Conservation (phyloP, 1,284 basidiomycete genomes). For the Tilletiopsis washingtonensis region DNA sequence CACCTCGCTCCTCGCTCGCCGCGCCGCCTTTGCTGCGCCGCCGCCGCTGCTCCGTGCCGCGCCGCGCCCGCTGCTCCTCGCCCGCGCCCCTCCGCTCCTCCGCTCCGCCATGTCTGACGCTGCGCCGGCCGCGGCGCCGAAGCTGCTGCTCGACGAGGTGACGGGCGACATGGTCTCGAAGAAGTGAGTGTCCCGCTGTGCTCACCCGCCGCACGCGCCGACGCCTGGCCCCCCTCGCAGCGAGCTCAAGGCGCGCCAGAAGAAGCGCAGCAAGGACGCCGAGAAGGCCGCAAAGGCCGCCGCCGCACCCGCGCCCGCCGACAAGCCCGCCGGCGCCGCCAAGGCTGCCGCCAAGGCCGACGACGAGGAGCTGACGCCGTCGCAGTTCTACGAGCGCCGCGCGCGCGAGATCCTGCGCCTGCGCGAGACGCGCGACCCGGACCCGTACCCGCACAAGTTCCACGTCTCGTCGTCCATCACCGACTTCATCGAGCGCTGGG, state of each 20-base stretch:
- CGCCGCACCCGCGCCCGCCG: slow-evolving; percentile 14
- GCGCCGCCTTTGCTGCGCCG: too few species aligned
- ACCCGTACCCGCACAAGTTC: slow-evolving; percentile 99
- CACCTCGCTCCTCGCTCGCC: too few species aligned
- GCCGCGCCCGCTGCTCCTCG: too few species aligned
- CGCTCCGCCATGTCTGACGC: too few species aligned
- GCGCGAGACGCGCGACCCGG: slow-evolving; percentile 67
- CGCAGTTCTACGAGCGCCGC: slow-evolving; percentile 93
- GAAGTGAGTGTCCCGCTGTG: slow-evolving; percentile 15
- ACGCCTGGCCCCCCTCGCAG: slow-evolving; percentile 1
- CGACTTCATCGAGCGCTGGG: slow-evolving; percentile 69
- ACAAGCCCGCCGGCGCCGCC: slow-evolving; percentile 6
- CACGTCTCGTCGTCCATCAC: slow-evolving; percentile 73
- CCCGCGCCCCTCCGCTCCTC: too few species aligned
- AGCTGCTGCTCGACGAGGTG: slow-evolving; percentile 40
- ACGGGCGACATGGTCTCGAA: slow-evolving; percentile 47
- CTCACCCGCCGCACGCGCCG: not conserved
- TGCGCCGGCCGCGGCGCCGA: slow-evolving; percentile 10
- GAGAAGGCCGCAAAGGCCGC: slow-evolving; percentile 66
- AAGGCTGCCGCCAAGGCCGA: slow-evolving; percentile 10
- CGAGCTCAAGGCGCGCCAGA: slow-evolving; percentile 38
- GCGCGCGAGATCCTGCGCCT: slow-evolving; percentile 78
- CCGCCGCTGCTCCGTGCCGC: too few species aligned
- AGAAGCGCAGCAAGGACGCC: slow-evolving; percentile 70
- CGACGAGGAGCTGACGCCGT: slow-evolving; percentile 40